Evolutionary conservation across 768 basidiomycete genomes (phyloP).

Genomic region (Mycena amicta): DNA sequence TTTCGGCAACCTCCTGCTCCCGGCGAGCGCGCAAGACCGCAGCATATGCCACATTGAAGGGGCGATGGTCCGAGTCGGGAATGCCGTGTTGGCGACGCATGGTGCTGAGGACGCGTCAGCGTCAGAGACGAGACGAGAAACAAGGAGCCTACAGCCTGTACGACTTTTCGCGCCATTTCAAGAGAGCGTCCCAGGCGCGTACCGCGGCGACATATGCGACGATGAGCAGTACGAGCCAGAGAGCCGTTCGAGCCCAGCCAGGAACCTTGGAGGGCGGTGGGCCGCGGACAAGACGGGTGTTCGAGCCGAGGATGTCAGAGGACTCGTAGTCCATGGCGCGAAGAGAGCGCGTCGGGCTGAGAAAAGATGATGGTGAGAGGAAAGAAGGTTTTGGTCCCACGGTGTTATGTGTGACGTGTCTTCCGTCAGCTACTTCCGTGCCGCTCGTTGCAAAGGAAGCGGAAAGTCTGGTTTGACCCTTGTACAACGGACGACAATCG

Average conservation of each 20-base stretch:
- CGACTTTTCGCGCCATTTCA: slow-evolving; percentile 62
- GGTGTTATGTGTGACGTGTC: no score
- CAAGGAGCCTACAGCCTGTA: slow-evolving; percentile 58
- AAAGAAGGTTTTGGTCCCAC: slow-evolving; percentile 9
- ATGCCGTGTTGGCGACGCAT: slow-evolving; percentile 81
- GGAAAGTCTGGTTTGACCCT: no score
- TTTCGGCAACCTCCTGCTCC: slow-evolving; percentile 49
- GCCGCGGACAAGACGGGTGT: slow-evolving; percentile 42
- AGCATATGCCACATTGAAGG: slow-evolving; percentile 87
- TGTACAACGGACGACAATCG: no score
- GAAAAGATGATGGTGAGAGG: slow-evolving; percentile 18
- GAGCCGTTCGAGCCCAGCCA: slow-evolving; percentile 40
- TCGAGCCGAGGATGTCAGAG: slow-evolving; percentile 72
- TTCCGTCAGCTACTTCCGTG: no score
- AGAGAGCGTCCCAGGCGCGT: slow-evolving; percentile 47
- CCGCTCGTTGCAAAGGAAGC: no score
- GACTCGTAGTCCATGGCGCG: slow-evolving; percentile 64
- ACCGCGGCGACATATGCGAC: slow-evolving; percentile 39
- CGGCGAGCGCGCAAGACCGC: slow-evolving; percentile 61
- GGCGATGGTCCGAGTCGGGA: slow-evolving; percentile 78
- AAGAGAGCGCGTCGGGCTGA: slow-evolving; percentile 19
- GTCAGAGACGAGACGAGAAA: slow-evolving; percentile 6
- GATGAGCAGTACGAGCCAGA: slow-evolving; percentile 39
- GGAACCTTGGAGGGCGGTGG: slow-evolving; percentile 34
- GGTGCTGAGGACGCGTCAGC: slow-evolving; percentile 43